Evolutionary conservation across 768 basidiomycete species (phyloP).

Genomic region (Lactarius tabidus): DNA sequence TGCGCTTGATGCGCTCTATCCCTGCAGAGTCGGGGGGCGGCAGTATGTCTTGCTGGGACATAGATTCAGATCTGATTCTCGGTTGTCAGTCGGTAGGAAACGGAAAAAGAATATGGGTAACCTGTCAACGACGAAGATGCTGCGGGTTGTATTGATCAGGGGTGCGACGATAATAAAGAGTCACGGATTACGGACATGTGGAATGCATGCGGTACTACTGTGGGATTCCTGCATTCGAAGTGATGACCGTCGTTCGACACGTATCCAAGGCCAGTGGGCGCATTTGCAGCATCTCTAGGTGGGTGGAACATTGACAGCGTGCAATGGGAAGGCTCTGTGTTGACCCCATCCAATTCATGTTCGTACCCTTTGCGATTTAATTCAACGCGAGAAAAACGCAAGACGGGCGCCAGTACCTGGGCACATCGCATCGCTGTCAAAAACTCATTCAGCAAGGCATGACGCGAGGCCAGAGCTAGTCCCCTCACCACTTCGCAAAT

Average conservation of each 20-base stretch:
- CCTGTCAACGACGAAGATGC: conserved; percentile 54
- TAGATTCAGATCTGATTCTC: conserved; percentile 46
- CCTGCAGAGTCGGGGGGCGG: conserved; percentile 45
- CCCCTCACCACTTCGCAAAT: conserved; percentile 51
- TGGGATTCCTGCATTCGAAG: conserved; percentile 53
- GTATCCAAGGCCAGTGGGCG: conserved; percentile 40
- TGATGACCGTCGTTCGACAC: conserved; percentile 54
- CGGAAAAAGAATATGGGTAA: conserved; percentile 35
- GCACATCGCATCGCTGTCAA: conserved; percentile 47
- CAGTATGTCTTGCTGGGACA: conserved; percentile 38
- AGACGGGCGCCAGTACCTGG: conserved; percentile 34
- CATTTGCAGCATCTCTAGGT: conserved; percentile 30
- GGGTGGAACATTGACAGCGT: conserved; percentile 51
- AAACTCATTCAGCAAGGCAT: neutral
- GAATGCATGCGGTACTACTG: conserved; percentile 46
- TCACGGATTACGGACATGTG: conserved; percentile 47
- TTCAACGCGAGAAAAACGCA: neutral
- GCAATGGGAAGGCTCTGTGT: conserved; percentile 50
- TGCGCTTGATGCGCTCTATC: conserved; percentile 36
- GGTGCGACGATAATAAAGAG: neutral
- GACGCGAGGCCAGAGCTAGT: neutral
- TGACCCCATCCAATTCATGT: conserved; percentile 34
- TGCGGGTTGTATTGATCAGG: neutral
- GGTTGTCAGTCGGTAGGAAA: conserved; percentile 31
- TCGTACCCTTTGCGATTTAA: conserved; percentile 41